These are phyloP conservation scores for Trypanosoma melophagium DNA, from an alignment of 208 protist species.

Conservation along the genomic window DNA sequence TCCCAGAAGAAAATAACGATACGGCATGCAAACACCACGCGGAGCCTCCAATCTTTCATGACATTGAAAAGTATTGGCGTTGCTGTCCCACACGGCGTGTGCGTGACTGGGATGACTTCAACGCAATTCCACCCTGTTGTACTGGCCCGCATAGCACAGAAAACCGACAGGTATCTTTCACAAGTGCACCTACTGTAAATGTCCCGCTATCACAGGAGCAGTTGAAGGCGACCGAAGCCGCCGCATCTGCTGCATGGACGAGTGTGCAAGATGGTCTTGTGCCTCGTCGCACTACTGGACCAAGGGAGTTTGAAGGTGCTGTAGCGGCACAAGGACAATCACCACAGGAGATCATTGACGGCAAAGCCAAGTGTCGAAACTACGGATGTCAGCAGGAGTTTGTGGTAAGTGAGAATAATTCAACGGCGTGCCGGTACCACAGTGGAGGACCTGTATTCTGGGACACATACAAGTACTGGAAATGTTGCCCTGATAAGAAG, in stretches of 20 bases:
- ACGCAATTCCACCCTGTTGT: constrained; percentile 63
- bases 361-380: constrained; percentile 78
- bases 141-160: constrained; percentile 51
- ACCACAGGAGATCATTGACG: constrained; percentile 70
- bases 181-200: constrained; percentile 46
- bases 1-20: constrained; percentile 71
- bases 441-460: constrained; percentile 79
- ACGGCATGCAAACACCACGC: constrained; percentile 61
- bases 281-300: constrained; percentile 39
- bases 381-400: constrained; percentile 80
- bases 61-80: constrained; percentile 81
- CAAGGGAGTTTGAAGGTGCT: constrained; percentile 80
- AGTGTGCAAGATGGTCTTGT: neutral
- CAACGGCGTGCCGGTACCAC: constrained; percentile 66
- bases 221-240: constrained; percentile 8
- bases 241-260: neutral
- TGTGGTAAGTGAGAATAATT: constrained; percentile 70
- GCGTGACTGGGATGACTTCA: constrained; percentile 84
- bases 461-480: constrained; percentile 91
- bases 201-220: constrained; percentile 45
- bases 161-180: constrained; percentile 53
- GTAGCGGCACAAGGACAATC: constrained; percentile 18
- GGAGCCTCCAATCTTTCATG: constrained; percentile 79
- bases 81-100: constrained; percentile 74
- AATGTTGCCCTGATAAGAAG: constrained; percentile 84